Conservation (phyloP, 139 green algal genomes). For the Chlorella sp. region DNA sequence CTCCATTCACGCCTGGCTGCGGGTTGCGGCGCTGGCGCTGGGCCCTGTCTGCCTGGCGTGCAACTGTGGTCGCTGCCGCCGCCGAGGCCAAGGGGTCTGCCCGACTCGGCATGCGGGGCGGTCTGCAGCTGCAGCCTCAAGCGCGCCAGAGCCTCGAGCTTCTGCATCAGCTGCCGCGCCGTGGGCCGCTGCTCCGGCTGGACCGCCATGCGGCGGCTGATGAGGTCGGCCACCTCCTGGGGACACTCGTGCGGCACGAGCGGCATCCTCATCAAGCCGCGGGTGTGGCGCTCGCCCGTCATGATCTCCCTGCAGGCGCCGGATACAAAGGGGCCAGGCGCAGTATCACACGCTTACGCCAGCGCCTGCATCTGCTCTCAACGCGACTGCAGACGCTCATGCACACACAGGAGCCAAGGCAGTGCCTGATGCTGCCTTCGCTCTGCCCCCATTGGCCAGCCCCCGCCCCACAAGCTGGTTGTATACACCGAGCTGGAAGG, state of each 20-base stretch:
- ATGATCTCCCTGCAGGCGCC: too few relatives aligned
- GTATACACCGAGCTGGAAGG: too few relatives aligned
- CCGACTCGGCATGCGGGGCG: neutral
- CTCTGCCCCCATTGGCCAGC: too few relatives aligned
- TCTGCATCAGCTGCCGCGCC: neutral
- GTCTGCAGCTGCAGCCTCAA: neutral
- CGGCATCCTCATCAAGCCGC: neutral
- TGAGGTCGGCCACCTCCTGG: slow-evolving; percentile 5
- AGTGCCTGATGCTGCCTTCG: too few relatives aligned
- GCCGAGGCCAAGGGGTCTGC: too few relatives aligned
- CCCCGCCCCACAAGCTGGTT: too few relatives aligned
- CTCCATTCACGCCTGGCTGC: too few relatives aligned
- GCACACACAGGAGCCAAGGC: too few relatives aligned
- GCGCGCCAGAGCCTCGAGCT: neutral
- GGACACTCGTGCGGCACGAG: slow-evolving; percentile 3
- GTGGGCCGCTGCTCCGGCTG: neutral
- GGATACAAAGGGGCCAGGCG: too few relatives aligned
- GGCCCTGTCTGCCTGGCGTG: neutral
- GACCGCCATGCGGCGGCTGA: neutral
- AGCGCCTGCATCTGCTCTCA: too few relatives aligned
- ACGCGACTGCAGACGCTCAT: too few relatives aligned
- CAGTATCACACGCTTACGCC: too few relatives aligned
- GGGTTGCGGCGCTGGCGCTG: neutral
- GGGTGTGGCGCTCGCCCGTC: neutral
- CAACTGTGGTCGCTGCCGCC: neutral